Percentiles rank a stretch among this genome's conserved stretches.
Evolutionary conservation across 176 grass and related monocot species (phyloP).

Genomic region (Raddia distichophylla): DNA sequence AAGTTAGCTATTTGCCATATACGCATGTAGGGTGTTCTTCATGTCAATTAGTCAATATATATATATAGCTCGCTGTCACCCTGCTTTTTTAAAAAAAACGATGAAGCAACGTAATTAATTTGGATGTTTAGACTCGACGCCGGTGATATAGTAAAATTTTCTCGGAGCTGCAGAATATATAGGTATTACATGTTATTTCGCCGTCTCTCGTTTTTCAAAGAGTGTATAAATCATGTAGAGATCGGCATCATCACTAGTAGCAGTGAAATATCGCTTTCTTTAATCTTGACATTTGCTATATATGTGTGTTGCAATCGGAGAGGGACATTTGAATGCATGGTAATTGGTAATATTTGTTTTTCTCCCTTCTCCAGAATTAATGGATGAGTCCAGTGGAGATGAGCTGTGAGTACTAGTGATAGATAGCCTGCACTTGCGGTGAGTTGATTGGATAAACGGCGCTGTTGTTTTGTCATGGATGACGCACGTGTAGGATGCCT

Average conservation of each 20-base stretch:
- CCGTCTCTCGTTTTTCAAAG: too few species aligned
- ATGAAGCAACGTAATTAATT: neutral
- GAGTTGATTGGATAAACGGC: conserved; percentile 4
- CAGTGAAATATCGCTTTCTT: neutral
- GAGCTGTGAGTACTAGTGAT: neutral
- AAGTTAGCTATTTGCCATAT: neutral
- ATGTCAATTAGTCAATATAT: neutral
- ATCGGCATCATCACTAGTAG: neutral
- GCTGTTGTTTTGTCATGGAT: neutral
- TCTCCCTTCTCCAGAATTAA: neutral
- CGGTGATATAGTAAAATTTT: neutral
- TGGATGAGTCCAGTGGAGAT: neutral
- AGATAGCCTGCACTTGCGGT: neutral
- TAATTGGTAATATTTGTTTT: neutral
- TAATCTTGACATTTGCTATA: neutral
- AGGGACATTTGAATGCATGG: neutral
- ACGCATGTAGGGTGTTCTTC: neutral
- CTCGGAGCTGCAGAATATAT: neutral
- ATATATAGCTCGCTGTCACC: neutral
- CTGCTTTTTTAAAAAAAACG: neutral
- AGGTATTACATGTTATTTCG: neutral
- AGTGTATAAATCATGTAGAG: too few species aligned
- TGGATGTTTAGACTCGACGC: conserved; percentile 23
- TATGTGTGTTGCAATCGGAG: neutral
- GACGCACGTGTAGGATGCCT: neutral